Evolutionary conservation across 129 eudicot genomes (phyloP).

Genomic region (Pittosporum tobira): DNA sequence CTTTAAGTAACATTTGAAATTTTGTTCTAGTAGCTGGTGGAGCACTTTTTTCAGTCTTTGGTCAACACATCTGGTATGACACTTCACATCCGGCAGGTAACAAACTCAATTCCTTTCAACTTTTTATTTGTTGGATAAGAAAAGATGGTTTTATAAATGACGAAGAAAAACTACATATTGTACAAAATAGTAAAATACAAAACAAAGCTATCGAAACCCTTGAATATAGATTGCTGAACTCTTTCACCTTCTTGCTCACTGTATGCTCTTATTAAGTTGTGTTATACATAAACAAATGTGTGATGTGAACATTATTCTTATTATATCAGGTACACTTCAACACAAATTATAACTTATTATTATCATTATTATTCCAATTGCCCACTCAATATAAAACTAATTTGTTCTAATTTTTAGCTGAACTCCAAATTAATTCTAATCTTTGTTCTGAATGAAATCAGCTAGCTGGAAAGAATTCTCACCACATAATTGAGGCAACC

Average conservation of each 20-base stretch:
- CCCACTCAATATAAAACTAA: neutral
- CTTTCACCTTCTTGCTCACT: neutral
- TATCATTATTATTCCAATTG: too few relatives aligned
- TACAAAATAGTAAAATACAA: neutral
- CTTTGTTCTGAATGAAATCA: slow-evolving; percentile 15
- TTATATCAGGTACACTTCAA: neutral
- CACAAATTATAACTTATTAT: too few relatives aligned
- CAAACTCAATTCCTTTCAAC: neutral
- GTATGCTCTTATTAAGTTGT: too few relatives aligned
- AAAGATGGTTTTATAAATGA: neutral
- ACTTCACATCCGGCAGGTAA: slow-evolving; percentile 94
- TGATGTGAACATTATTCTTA: too few relatives aligned
- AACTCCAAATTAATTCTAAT: neutral
- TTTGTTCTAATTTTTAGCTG: neutral
- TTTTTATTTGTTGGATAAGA: neutral
- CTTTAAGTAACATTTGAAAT: neutral
- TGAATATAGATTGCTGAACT: neutral
- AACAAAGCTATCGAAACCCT: neutral
- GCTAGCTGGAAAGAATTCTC: slow-evolving; percentile 98
- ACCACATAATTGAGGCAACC: slow-evolving; percentile 97
- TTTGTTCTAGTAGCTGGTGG: slow-evolving; percentile 59
- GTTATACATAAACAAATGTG: too few relatives aligned
- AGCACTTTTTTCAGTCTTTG: slow-evolving; percentile 95
- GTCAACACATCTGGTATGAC: slow-evolving; percentile 99
- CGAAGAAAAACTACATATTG: neutral